Base-by-base conservation (phyloP, 2,329 filamentous ascomycete species). In the Cordyceps fumosorosea region DNA sequence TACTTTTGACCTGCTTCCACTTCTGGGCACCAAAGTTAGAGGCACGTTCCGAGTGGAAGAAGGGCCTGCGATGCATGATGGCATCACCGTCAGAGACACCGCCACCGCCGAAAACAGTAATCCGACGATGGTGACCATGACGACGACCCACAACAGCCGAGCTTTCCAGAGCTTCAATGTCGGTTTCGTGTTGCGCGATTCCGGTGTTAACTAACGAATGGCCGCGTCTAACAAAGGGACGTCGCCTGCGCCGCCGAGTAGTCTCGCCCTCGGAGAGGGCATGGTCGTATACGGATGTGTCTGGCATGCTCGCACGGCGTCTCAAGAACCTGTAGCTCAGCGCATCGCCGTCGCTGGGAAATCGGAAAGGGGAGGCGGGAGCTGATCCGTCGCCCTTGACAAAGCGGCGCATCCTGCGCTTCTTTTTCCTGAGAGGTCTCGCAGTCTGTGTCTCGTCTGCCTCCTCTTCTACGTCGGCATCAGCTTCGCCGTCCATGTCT, bases 1-100 rank as follows among this genome's bases (percentile, higher is more conserved):
- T 93, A 67, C 91, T 91, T 77, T 97, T 98, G 70, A 99, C 84
- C 71, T 96, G 90, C 66, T 88, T 88, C 95, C 95, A 99, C 77
- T 90, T 91, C 69, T 93, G 89, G 20, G 86, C 91, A 69, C 85
- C 85, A 70, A 89, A 87, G 18, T 88, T 91, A 2, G 88, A 85
- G 26, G 89, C 86, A 67, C 89, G 81, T 66, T 92, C 89, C 32
- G 84, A 77, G 20, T 78, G 78, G 67, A 90, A 82, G 68, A 85
- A 82, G 7, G 83, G 80, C 22, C 84, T 76, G 66, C 77, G 78
- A 3, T 83, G 81, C 8, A 80, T 81, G 61, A 85, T 79, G 16
- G 82, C 81, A 67, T 88, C 82, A 22, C 84, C 81, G 63, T 89
- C 86, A 12, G 88, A 89, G 50, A 81, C 76, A 64, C 85, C 84